These are phyloP conservation scores for Tylopilus felleus DNA, from an alignment of 768 basidiomycete species.

Conservation along the genomic window DNA sequence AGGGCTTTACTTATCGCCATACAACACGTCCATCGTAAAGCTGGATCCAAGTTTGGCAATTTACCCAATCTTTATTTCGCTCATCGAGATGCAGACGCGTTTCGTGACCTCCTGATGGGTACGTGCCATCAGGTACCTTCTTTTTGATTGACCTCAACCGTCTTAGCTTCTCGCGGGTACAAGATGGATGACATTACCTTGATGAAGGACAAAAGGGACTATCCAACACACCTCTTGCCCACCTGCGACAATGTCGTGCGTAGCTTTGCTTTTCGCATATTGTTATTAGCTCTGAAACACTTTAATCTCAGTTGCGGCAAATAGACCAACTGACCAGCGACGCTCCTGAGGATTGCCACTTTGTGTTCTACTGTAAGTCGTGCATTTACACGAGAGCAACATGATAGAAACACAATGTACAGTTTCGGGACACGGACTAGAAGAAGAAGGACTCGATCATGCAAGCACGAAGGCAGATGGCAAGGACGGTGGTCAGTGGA, in stretches of 20 bases:
- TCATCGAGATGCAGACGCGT: slow-evolving; percentile 17
- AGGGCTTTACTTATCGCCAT: slow-evolving; percentile 22
- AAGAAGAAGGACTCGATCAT: slow-evolving; percentile 22
- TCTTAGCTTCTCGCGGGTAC: slow-evolving; percentile 39
- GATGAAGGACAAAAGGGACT: slow-evolving; percentile 37
- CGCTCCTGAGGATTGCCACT: slow-evolving; percentile 42
- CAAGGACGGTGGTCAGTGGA: slow-evolving; percentile 42
- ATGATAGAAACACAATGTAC: neutral
- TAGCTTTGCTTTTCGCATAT: neutral
- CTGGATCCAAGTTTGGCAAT: neutral
- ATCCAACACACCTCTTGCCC: slow-evolving; percentile 36
- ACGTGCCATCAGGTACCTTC: neutral
- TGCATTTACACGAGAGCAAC: too few relatives aligned
- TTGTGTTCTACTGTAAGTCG: slow-evolving; percentile 54
- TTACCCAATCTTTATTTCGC: slow-evolving; percentile 10
- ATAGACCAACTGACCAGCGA: slow-evolving; percentile 42
- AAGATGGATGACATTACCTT: slow-evolving; percentile 37
- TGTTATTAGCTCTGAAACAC: neutral
- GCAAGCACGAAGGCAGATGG: slow-evolving; percentile 44
- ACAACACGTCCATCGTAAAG: slow-evolving; percentile 5
- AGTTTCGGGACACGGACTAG: slow-evolving; percentile 25
- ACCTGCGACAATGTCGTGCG: slow-evolving; percentile 45
- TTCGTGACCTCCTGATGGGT: slow-evolving; percentile 20
- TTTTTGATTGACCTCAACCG: neutral
- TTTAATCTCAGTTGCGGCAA: slow-evolving; percentile 31